phyloP scores from a whole-genome alignment of 2,329 filamentous ascomycete genomes.

The Trichoderma lentiforme region DNA sequence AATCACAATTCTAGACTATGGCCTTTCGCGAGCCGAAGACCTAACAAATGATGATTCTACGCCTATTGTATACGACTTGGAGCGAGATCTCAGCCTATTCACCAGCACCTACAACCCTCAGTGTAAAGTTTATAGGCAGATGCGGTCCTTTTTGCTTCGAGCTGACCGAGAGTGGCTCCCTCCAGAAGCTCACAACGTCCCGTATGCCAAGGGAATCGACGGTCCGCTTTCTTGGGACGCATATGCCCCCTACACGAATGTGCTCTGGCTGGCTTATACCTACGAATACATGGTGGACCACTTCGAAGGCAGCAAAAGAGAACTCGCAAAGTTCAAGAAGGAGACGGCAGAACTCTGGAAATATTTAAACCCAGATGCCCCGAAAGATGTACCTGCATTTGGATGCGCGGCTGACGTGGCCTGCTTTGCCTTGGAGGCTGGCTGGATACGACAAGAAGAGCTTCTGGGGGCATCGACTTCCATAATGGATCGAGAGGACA shows the following conservation, averaged over 20 bases:
- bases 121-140: conserved; percentile 60
- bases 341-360: conserved; percentile 52
- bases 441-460: conserved; percentile 55
- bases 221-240: conserved; percentile 53
- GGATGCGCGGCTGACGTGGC: conserved; percentile 55
- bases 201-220: conserved; percentile 45
- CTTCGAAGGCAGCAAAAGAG: conserved; percentile 46
- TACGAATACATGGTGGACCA: conserved; percentile 51
- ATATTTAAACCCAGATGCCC: conserved; percentile 52
- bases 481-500: conserved; percentile 39
- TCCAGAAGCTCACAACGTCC: conserved; percentile 43
- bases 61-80: conserved; percentile 55
- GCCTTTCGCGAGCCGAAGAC: conserved; percentile 57
- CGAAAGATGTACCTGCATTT: conserved; percentile 47
- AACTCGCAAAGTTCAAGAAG: conserved; percentile 45
- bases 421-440: conserved; percentile 54
- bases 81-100: conserved; percentile 58
- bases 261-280: conserved; percentile 62
- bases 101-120: conserved; percentile 58
- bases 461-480: conserved; percentile 40
- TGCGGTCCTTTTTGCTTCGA: conserved; percentile 55
- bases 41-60: conserved; percentile 33
- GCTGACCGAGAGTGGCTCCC: conserved; percentile 50
- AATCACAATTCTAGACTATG: conserved; percentile 64
- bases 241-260: conserved; percentile 60